These are phyloP conservation scores for Sclerospora graminicola DNA, from an alignment of 352 stramenopile species.

Conservation along the genomic window DNA sequence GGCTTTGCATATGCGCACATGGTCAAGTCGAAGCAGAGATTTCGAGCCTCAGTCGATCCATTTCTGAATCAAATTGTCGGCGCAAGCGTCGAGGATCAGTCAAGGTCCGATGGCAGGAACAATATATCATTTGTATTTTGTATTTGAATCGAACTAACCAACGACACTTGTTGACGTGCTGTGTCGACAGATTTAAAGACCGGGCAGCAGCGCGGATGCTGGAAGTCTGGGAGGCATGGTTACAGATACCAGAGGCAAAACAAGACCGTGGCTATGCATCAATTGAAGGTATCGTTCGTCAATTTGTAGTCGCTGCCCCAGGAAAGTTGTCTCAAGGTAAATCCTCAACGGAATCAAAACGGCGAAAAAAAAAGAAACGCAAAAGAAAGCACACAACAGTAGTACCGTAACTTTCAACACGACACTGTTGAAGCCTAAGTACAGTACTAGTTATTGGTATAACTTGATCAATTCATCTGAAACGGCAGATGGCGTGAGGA, in stretches of 20 bases:
- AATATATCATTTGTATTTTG: too few species aligned
- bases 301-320: too few species aligned
- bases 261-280: too few species aligned
- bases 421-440: background rate
- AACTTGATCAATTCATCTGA: conserved; percentile 98
- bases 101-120: too few species aligned
- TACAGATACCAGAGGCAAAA: conserved; percentile 24
- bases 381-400: too few species aligned
- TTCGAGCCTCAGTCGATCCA: conserved; percentile 2
- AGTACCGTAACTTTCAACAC: conserved; percentile 1
- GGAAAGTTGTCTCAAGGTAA: too few species aligned
- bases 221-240: conserved; percentile 55
- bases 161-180: background rate
- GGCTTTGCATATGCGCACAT: conserved; percentile 91
- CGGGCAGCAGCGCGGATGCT: conserved; percentile 53
- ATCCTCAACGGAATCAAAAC: too few species aligned
- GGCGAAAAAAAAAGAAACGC: too few species aligned
- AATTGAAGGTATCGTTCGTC: too few species aligned
- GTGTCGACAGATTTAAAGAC: conserved; percentile 44
- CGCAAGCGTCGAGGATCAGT: too few species aligned
- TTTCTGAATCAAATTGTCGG: too few species aligned
- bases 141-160: too few species aligned
- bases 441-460: conserved; percentile 85
- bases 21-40: conserved; percentile 65
- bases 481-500: conserved; percentile 95